phyloP scores from a whole-genome alignment of 2,329 filamentous ascomycete species.

The Neoarthrinium moseri region DNA sequence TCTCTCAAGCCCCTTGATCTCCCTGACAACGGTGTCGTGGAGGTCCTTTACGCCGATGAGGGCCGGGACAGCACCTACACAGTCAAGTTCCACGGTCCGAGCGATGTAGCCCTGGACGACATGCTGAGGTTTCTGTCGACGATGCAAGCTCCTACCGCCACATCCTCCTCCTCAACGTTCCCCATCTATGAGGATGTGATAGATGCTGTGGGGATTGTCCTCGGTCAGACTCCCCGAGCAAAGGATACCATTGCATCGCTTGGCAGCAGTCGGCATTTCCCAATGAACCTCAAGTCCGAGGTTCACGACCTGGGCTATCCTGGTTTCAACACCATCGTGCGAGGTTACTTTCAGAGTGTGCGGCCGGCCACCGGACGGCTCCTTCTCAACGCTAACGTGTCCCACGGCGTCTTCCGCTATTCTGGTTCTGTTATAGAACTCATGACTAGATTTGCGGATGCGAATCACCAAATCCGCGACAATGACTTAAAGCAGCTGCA shows the following conservation, averaged over 20 bases:
- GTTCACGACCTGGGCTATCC: constrained; percentile 23
- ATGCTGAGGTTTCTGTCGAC: constrained; percentile 45
- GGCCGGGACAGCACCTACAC: constrained; percentile 33
- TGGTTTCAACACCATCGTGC: constrained; percentile 37
- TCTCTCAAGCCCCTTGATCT: constrained; percentile 36
- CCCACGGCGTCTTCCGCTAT: constrained; percentile 40
- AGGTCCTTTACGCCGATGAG: constrained; percentile 33
- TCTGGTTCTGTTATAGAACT: constrained; percentile 33
- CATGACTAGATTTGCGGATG: constrained; percentile 22
- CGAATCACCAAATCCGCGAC: not conserved
- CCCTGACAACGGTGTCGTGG: constrained; percentile 30
- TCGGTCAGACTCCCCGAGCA: constrained; percentile 42
- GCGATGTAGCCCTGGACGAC: constrained; percentile 34
- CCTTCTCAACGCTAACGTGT: constrained; percentile 55
- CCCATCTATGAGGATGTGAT: constrained; percentile 48
- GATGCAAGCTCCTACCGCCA: constrained; percentile 37
- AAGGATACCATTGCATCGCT: constrained; percentile 36
- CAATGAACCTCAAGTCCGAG: constrained; percentile 31
- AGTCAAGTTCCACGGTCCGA: constrained; percentile 41
- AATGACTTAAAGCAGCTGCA: constrained; percentile 1
- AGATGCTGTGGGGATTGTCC: constrained; percentile 51
- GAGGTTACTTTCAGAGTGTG: constrained; percentile 56
- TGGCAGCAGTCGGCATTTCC: constrained; percentile 49
- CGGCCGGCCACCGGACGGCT: constrained; percentile 52
- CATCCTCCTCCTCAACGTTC: constrained; percentile 36